Base-by-base conservation (phyloP, 805 yeast genomes). In the Yarrowia sp. region DNA sequence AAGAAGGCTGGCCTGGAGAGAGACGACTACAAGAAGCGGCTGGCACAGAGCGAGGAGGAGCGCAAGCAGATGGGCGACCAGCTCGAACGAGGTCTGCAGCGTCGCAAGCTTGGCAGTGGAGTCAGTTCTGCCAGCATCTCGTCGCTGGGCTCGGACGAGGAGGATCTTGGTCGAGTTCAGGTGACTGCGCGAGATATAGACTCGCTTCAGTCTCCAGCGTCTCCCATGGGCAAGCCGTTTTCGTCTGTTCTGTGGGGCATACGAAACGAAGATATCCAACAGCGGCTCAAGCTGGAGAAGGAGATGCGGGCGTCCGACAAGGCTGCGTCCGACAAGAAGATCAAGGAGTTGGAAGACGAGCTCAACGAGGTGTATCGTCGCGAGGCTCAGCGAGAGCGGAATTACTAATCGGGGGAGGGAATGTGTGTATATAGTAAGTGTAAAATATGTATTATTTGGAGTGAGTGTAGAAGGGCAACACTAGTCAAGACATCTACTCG, bases 161-260 rank as follows among this genome's bases (percentile, higher is more conserved):
- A 51, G 58, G 58, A 51, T 35, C 28, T 51, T 2, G 58, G 58
- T 16, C 58, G 58, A 1, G 58, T 51, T 21, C 58, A 51, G 41
- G 58, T 51, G 41, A 35, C 58, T 10, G 58, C 58, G 12, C 40
- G 58, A 8, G 58, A 51, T 28, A 35, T 51, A 21, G 58, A 51
- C 14, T n/a, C 51, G 9, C 54, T 30, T 14, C 38, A 32, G 41
- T 3, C 58, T 2, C 41, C n/a, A 11, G 24, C 51, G 6, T 58
- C 63, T 21, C 63, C 63, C 21, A 58, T 43, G 63, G 58, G 58
- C 58, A 58, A 58, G 40, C 63, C 63, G 22, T 41, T 58, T 14
- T 43, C 51, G 51, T 41, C 49, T 3, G 51, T 58, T n/a, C 51
- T 58, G 14, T 58, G 63, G 63, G 63, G 63, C 8, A 43, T 43